Evolutionary conservation across 1,284 basidiomycete species (phyloP).

Genomic region (Pseudozyma pruni): DNA sequence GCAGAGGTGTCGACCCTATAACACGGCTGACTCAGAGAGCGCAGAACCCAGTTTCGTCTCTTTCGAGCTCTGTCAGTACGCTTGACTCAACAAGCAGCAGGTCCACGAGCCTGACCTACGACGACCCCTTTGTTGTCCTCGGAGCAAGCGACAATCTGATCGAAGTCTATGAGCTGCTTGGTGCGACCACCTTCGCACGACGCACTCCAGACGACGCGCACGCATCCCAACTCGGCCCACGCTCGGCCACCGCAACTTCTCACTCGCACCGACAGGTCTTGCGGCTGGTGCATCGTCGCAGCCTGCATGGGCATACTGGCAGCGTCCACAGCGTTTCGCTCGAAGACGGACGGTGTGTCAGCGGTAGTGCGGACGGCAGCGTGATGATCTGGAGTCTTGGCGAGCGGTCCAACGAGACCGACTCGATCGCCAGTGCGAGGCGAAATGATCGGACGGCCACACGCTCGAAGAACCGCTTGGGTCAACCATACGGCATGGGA

Average conservation of each 20-base stretch:
- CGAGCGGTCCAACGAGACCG: slow-evolving; percentile 28
- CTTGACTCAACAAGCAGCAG: background rate
- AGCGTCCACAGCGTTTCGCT: slow-evolving; percentile 61
- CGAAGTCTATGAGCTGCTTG: slow-evolving; percentile 59
- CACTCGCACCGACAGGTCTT: slow-evolving; percentile 13
- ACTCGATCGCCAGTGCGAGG: slow-evolving; percentile 38
- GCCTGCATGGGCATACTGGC: slow-evolving; percentile 65
- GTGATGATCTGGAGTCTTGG: slow-evolving; percentile 66
- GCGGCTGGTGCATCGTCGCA: slow-evolving; percentile 50
- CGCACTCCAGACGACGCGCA: background rate
- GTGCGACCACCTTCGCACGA: slow-evolving; percentile 26
- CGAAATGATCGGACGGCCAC: slow-evolving; percentile 8
- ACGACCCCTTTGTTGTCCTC: slow-evolving; percentile 62
- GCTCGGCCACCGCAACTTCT: slow-evolving; percentile 35
- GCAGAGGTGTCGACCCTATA: background rate
- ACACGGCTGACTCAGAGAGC: background rate
- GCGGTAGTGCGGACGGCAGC: slow-evolving; percentile 61
- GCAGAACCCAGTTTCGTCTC: background rate
- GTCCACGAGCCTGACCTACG: slow-evolving; percentile 53
- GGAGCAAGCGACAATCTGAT: slow-evolving; percentile 61
- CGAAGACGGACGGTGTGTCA: slow-evolving; percentile 59
- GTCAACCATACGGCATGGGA: background rate
- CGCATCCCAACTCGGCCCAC: background rate
- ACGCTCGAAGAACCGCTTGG: background rate
- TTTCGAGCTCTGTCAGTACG: no score